Percentiles rank a stretch among this genome's conserved stretches.
phyloP scores from a whole-genome alignment of 2,329 filamentous ascomycete genomes.

The Phialophora tarda region DNA sequence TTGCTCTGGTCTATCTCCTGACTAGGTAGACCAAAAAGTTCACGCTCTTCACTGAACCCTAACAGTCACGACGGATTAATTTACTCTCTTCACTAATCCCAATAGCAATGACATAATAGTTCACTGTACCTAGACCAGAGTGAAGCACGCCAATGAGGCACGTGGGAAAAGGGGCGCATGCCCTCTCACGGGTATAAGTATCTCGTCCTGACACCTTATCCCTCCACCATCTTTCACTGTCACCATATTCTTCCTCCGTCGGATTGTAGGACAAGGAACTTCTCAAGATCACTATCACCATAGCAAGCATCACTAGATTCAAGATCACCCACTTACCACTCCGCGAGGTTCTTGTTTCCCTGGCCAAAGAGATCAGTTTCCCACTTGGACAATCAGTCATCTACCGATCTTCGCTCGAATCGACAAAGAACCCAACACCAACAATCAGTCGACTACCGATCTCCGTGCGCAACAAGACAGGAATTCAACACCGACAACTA shows the following conservation, averaged over 20 bases:
- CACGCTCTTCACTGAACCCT: neutral
- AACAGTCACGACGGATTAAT: too few relatives aligned
- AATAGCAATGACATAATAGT: neutral
- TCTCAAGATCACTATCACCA: neutral
- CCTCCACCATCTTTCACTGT: neutral
- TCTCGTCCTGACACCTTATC: neutral
- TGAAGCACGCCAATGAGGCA: neutral
- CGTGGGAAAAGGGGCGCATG: neutral
- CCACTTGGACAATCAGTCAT: neutral
- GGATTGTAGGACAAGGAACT: neutral
- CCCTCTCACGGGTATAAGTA: neutral
- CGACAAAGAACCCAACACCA: neutral
- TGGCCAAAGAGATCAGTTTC: neutral
- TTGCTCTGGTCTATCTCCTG: too few relatives aligned
- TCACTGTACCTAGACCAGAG: neutral
- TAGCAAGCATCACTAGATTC: neutral
- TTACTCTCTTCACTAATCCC: too few relatives aligned
- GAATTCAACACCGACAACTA: neutral
- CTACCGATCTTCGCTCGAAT: neutral
- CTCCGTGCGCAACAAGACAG: neutral
- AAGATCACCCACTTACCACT: neutral
- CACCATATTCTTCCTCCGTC: neutral
- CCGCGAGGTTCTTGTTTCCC: neutral
- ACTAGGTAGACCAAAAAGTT: neutral
- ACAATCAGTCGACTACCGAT: neutral